phyloP scores from a whole-genome alignment of 768 basidiomycete genomes.

The Termitomyces eurrhizus region DNA sequence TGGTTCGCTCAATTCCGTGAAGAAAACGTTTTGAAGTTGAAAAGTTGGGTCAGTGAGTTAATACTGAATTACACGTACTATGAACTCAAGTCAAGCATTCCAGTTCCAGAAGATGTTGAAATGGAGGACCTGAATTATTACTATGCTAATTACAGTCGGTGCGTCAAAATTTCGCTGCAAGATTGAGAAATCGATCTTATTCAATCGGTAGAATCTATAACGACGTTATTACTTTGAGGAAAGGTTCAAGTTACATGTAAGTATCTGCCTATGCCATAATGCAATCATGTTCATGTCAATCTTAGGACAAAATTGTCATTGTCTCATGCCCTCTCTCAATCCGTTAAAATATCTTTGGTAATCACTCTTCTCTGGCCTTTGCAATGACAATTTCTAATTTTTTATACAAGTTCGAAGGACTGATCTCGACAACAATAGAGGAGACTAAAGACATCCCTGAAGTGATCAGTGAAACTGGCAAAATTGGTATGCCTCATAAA shows the following conservation, averaged over 20 bases:
- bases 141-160: conserved; percentile 96
- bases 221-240: conserved; percentile 92
- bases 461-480: conserved; percentile 89
- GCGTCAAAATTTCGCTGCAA: conserved; percentile 17
- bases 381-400: background rate
- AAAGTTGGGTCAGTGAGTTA: conserved; percentile 55
- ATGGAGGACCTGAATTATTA: conserved; percentile 98
- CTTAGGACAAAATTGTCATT: conserved; percentile 91
- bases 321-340: conserved; percentile 93
- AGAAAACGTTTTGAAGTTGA: conserved; percentile 96
- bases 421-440: conserved; percentile 90
- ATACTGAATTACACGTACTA: conserved; percentile 2
- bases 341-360: conserved; percentile 93
- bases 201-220: conserved; percentile 73
- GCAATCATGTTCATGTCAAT: background rate
- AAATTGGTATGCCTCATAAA: conserved; percentile 87
- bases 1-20: conserved; percentile 11
- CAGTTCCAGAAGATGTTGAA: conserved; percentile 85
- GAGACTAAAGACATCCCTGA: conserved; percentile 97
- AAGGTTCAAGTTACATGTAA: conserved; percentile 94
- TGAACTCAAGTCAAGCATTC: background rate
- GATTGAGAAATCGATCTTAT: conserved; percentile 5
- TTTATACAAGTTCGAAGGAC: conserved; percentile 71
- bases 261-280: conserved; percentile 22
- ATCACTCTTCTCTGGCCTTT: conserved; percentile 5